These are phyloP conservation scores for Obelidium mucronatum DNA, from an alignment of 192 early-diverging fungal species.

Conservation along the genomic window DNA sequence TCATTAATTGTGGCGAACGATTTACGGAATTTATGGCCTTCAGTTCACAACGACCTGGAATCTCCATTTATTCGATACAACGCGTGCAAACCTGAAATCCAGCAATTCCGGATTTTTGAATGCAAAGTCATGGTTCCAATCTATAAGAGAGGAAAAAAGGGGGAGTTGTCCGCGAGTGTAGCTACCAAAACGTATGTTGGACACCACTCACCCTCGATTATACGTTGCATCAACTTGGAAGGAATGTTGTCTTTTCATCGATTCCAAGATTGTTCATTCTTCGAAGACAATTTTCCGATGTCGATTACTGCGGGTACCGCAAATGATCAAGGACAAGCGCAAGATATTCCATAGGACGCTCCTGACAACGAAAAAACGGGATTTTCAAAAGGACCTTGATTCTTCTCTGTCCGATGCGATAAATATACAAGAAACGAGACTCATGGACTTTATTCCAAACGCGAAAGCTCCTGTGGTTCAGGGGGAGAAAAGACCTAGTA, in stretches of 20 bases:
- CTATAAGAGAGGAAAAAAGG: conserved; percentile 10
- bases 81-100: conserved; percentile 7
- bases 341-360: neutral
- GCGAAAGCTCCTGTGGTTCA: neutral
- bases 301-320: neutral
- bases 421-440: neutral
- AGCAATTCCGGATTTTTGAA: neutral
- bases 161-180: neutral
- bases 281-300: neutral
- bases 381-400: neutral
- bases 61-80: neutral
- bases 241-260: neutral
- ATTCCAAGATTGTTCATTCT: conserved; percentile 5
- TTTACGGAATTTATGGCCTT: neutral
- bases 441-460: neutral
- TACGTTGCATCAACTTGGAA: neutral
- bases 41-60: neutral
- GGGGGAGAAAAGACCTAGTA: neutral
- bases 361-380: neutral
- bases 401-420: neutral
- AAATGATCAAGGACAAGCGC: neutral
- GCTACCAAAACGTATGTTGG: conserved; percentile 11
- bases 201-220: conserved; percentile 14
- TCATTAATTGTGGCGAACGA: neutral
- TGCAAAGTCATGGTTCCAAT: neutral